Evolutionary conservation across 2,329 filamentous ascomycete species (phyloP).

Genomic region (Aspergillus fijiensis): DNA sequence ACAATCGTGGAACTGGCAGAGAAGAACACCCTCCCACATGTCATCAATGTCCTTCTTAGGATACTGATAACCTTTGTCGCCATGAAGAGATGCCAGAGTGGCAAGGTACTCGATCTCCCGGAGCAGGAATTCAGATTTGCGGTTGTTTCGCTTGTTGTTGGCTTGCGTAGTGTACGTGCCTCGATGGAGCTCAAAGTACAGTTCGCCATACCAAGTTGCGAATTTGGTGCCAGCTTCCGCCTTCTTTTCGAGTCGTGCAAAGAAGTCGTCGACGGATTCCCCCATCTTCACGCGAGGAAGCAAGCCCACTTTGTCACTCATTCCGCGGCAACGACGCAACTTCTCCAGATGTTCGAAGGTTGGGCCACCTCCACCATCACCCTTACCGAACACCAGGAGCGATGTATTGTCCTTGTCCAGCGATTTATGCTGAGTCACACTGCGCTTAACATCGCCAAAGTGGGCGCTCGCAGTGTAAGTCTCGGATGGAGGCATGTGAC

Average conservation of each 20-base stretch:
- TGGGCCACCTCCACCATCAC: constrained; percentile 91
- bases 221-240: constrained; percentile 65
- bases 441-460: constrained; percentile 90
- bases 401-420: constrained; percentile 91
- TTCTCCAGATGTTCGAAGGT: constrained; percentile 95
- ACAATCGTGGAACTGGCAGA: constrained; percentile 98
- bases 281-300: constrained; percentile 88
- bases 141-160: constrained; percentile 95
- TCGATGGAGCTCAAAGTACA: constrained; percentile 96
- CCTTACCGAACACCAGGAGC: constrained; percentile 91
- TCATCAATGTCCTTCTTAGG: constrained; percentile 90
- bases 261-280: constrained; percentile 90
- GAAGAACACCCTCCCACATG: constrained; percentile 89
- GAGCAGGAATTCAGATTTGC: constrained; percentile 78
- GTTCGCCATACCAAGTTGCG: constrained; percentile 95
- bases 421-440: constrained; percentile 89
- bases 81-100: constrained; percentile 74
- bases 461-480: constrained; percentile 94
- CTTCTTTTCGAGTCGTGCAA: constrained; percentile 79
- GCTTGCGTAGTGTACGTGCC: constrained; percentile 97
- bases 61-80: constrained; percentile 72
- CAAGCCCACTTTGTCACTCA: constrained; percentile 80
- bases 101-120: constrained; percentile 86
- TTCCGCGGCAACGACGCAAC: constrained; percentile 83
- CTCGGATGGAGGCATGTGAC: constrained; percentile 94